Conservation (phyloP, 768 basidiomycete genomes). For the Suillus plorans region DNA sequence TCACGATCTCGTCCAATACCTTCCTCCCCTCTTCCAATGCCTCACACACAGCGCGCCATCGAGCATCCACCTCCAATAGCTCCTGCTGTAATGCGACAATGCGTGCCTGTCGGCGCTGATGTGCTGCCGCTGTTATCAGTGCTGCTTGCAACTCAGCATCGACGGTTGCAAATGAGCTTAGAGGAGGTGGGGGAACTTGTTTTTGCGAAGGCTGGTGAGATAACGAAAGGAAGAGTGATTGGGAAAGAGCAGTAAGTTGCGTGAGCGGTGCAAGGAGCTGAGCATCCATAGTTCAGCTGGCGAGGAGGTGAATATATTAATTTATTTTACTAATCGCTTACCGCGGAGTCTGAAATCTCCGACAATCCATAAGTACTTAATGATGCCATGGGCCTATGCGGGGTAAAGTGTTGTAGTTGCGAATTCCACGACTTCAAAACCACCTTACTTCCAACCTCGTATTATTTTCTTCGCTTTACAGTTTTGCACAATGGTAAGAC, state of each 20-base stretch:
- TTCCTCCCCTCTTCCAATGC: conserved; percentile 65
- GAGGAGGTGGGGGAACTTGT: conserved; percentile 59
- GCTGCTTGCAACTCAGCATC: conserved; percentile 61
- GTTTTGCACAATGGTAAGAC: background rate
- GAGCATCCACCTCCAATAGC: conserved; percentile 62
- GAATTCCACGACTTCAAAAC: background rate
- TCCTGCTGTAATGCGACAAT: conserved; percentile 74
- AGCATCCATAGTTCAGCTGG: conserved; percentile 38
- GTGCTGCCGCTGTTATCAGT: conserved; percentile 61
- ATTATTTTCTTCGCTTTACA: no score
- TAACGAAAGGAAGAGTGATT: conserved; percentile 66
- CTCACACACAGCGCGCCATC: conserved; percentile 67
- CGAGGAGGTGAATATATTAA: background rate
- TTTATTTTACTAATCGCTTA: background rate
- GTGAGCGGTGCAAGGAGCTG: conserved; percentile 59
- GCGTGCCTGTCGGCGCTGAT: conserved; percentile 73
- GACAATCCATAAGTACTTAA: no score
- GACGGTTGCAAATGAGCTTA: conserved; percentile 48
- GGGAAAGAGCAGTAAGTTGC: conserved; percentile 64
- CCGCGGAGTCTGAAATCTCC: background rate
- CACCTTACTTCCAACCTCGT: background rate
- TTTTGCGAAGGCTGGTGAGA: conserved; percentile 51
- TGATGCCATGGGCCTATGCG: background rate
- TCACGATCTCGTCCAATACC: conserved; percentile 67
- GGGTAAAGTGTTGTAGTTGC: background rate